Percentiles rank a stretch among this genome's conserved stretches.
These are phyloP conservation scores for Fusarium setosum DNA, from an alignment of 2,329 filamentous ascomycete genomes.

Conservation along the genomic window DNA sequence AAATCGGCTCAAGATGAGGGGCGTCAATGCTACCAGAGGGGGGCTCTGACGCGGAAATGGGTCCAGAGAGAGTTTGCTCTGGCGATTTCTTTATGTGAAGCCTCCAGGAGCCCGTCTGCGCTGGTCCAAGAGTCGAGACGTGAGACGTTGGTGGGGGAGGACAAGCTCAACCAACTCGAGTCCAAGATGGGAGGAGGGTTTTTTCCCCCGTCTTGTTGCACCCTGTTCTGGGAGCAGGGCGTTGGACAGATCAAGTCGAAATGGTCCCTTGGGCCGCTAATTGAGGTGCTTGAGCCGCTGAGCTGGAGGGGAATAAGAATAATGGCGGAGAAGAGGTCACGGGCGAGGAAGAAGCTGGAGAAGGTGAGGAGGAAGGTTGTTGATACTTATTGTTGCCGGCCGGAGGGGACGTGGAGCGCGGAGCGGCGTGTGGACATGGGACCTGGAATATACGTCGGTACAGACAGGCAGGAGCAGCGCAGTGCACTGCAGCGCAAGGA, in stretches of 20 bases:
- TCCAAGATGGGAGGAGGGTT: slow-evolving; percentile 30
- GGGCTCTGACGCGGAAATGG: not conserved
- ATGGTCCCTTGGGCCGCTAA: not conserved
- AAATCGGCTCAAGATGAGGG: slow-evolving; percentile 4
- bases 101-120: slow-evolving; percentile 2
- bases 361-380: slow-evolving; percentile 44
- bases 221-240: slow-evolving; percentile 6
- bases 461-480: slow-evolving; percentile 2
- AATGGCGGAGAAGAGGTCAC: slow-evolving; percentile 31
- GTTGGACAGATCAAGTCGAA: not conserved
- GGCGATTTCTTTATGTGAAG: slow-evolving; percentile 1
- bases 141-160: slow-evolving; percentile 27
- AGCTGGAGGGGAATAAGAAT: slow-evolving; percentile 9
- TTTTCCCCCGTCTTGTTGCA: slow-evolving; percentile 9
- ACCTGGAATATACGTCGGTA: slow-evolving; percentile 31
- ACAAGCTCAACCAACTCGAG: slow-evolving; percentile 26
- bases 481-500: slow-evolving; percentile 10
- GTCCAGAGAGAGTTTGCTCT: not conserved
- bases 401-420: slow-evolving; percentile 42
- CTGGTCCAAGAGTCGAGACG: slow-evolving; percentile 19
- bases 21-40: slow-evolving; percentile 11
- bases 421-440: slow-evolving; percentile 32
- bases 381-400: slow-evolving; percentile 46
- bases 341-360: slow-evolving; percentile 34
- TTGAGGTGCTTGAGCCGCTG: not conserved